Base-by-base conservation (phyloP, 108 stramenopile species). In the Nitzschia sp. region DNA sequence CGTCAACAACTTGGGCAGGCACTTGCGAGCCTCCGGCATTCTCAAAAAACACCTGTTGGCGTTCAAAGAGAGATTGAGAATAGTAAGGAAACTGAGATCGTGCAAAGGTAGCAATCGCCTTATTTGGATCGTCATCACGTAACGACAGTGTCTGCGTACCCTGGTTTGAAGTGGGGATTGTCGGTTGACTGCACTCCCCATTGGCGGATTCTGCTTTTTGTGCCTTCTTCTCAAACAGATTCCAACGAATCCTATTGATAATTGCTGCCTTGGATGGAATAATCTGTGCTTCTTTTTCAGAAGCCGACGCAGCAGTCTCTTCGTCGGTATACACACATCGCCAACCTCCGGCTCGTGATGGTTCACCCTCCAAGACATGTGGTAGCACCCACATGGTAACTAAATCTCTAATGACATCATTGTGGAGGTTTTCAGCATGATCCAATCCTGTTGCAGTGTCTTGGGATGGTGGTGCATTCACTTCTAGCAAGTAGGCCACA, bases 11-110 rank as follows among this genome's bases (percentile, higher is more conserved):
- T 41, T 50, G 46, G 10, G 60, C 29, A 34, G 93, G 86, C 21
- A 92, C 90, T 65, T 94, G 93, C 0, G 90, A 66, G 10, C 93
- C 93, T 10, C 93, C 93, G 17, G 90, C 90, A 65, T 88, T 91
- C 55, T 94, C 93, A 53, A 91, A 83, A 68, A 90, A 94, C 7
- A 93, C 61, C 65, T 71, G 63, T 26, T 38, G 29, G 20, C 7
- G 24, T 53, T 63, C 19, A 26, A 6, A 42, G 38, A 50, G 42
- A 41, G 73, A 26, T 39, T 56, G 15, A 26, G 75, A 73, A 59
- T 84, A 93, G 70, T 81, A 93, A 14, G 87, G 87, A 69, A 88
- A 93, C 48, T 82, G 86, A 22, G 73, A 73, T 65, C 86, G 74
- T 7, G 86, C 80, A 53, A 71, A 80, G 17, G 22, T 57, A 51